Conservation (phyloP, 805 yeast genomes). For the Candida berthetii region DNA sequence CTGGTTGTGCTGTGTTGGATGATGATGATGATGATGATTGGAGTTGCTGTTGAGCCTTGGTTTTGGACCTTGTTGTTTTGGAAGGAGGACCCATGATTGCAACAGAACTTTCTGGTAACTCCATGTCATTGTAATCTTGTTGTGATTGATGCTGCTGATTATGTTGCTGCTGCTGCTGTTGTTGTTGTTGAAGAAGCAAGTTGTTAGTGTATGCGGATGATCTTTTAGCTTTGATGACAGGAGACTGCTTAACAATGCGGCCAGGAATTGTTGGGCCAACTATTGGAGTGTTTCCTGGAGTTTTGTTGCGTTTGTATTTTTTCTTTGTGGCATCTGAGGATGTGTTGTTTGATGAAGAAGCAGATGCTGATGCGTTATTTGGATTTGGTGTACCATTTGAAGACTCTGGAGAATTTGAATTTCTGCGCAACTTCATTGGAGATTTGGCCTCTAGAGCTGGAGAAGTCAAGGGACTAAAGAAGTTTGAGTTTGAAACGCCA, state of each 20-base stretch:
- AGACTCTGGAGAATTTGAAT: slow-evolving; percentile 16
- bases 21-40: slow-evolving; percentile 15
- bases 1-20: slow-evolving; percentile 12
- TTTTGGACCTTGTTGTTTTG: slow-evolving; percentile 1
- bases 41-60: not conserved
- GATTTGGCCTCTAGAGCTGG: slow-evolving; percentile 54
- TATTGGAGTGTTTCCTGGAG: slow-evolving; percentile 32
- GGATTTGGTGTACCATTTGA: too few species aligned
- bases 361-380: slow-evolving; percentile 8
- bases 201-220: slow-evolving; percentile 3
- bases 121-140: slow-evolving; percentile 5
- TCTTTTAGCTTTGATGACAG: slow-evolving; percentile 26
- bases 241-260: slow-evolving; percentile 29
- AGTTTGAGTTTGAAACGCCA: slow-evolving; percentile 4
- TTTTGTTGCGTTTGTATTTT: slow-evolving; percentile 26
- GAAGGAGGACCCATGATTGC: not conserved
- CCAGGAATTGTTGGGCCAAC: slow-evolving; percentile 29
- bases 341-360: not conserved
- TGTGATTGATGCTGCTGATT: slow-evolving; percentile 2
- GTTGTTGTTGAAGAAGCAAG: slow-evolving; percentile 8
- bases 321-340: slow-evolving; percentile 8
- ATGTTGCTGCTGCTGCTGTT: slow-evolving; percentile 11
- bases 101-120: slow-evolving; percentile 10
- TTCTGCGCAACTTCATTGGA: slow-evolving; percentile 14
- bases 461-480: slow-evolving; percentile 51